Base-by-base conservation (phyloP, 2,329 filamentous ascomycete genomes). In the Aspergillus carbonarius region DNA sequence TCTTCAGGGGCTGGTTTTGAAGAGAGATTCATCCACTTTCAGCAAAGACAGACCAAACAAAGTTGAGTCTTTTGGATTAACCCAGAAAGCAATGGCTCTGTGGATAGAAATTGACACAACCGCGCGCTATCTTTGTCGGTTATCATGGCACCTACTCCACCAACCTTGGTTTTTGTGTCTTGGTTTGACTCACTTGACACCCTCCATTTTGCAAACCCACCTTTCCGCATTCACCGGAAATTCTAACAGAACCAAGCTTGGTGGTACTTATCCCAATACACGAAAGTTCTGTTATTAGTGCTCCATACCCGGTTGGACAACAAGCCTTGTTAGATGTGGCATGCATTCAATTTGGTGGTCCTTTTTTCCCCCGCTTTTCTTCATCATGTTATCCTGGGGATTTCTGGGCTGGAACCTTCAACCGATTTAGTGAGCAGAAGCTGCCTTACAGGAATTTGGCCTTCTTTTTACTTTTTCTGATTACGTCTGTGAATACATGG, bases 341-440 rank as follows among this genome's bases (percentile, higher is more conserved):
- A 40, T 54, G 25, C 35, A 52, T 47, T 30, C 10, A 15, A 30
- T 18, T 40, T 34, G 39, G 39, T 20, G n/a, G 2, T 42, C 18
- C 39, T 17, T 42, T 42, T 10, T 20, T 46, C 18, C 47, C 30
- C 54, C 25, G 27, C 18, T 32, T 44, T 15, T 47, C 39, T 40
- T 13, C 57, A 12, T 37, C 32, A 55, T 25, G n/a, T 32, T 52
- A 27, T 42, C 55, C 37, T 49, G 20, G 27, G 23, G 34, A 40
- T 53, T 27, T 54, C 50, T 37, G 52, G 54, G 48, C 51, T 55
- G 57, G 42, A 30, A 34, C 49, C 55, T 56, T 37, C 12, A 32
- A 32, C 35, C 27, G 23, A 48, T 17, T 48, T 48, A 48, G 27
- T 48, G 18, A 55, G 10, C 15, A 35, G 42, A 25, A 48, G 51